Conservation (phyloP, 805 yeast species). For the Kuraishia piskuri region DNA sequence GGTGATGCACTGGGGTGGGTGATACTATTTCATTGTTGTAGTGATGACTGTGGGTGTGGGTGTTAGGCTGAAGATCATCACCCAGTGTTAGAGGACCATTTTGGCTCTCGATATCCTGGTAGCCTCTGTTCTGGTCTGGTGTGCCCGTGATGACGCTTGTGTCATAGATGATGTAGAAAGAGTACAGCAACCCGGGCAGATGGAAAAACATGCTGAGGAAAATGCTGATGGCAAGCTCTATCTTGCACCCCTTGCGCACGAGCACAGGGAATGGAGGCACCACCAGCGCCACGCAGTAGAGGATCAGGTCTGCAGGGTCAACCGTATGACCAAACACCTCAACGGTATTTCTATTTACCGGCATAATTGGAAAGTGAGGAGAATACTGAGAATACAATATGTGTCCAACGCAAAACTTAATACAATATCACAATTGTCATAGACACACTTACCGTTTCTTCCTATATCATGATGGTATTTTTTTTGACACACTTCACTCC, state of each 20-base stretch:
- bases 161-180: slow-evolving; percentile 34
- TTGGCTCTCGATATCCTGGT: slow-evolving; percentile 2
- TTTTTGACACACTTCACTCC: no score
- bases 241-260: slow-evolving; percentile 51
- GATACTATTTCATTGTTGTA: slow-evolving; percentile 1
- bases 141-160: slow-evolving; percentile 19
- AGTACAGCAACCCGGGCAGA: slow-evolving; percentile 41
- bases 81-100: neutral
- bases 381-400: no score
- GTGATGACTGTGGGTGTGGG: neutral
- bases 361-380: neutral
- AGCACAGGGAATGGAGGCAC: slow-evolving; percentile 72
- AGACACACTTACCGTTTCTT: no score
- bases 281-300: slow-evolving; percentile 51
- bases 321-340: slow-evolving; percentile 8
- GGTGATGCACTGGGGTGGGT: neutral
- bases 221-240: slow-evolving; percentile 37
- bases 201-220: slow-evolving; percentile 36
- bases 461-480: no score
- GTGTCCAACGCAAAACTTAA: neutral
- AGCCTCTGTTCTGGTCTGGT: slow-evolving; percentile 1
- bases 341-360: slow-evolving; percentile 6
- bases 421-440: no score
- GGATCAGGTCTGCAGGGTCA: slow-evolving; percentile 38
- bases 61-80: neutral